phyloP scores from a whole-genome alignment of 495 filamentous ascomycete species.

The Aspergillus heteromorphus region DNA sequence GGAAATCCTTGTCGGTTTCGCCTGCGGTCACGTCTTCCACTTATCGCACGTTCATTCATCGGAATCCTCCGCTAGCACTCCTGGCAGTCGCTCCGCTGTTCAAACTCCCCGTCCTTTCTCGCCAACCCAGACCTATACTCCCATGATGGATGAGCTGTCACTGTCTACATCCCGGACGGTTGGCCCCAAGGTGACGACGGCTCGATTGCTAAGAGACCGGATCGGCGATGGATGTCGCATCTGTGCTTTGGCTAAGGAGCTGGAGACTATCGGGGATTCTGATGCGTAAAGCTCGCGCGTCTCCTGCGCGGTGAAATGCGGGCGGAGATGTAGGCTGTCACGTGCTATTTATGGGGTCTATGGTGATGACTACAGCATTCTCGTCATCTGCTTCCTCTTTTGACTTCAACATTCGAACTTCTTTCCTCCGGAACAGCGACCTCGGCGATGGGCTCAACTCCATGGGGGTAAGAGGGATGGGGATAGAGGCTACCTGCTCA shows the following conservation, averaged over 20 bases:
- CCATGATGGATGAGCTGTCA: conserved; percentile 15
- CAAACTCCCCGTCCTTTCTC: conserved; percentile 27
- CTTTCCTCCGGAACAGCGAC: background rate
- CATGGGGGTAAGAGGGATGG: background rate
- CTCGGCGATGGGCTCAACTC: background rate
- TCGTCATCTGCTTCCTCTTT: background rate
- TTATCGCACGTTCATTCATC: conserved; percentile 64
- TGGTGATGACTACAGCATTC: background rate
- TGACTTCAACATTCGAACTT: background rate
- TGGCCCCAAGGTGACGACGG: conserved; percentile 84
- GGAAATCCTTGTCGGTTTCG: conserved; percentile 82
- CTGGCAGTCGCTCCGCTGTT: conserved; percentile 16
- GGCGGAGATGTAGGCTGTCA: no score
- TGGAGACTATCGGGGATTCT: conserved; percentile 30
- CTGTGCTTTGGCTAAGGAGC: conserved; percentile 44
- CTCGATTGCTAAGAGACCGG: conserved; percentile 66
- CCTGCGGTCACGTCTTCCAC: conserved; percentile 89
- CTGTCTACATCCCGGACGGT: conserved; percentile 53
- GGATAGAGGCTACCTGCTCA: background rate
- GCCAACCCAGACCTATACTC: conserved; percentile 21
- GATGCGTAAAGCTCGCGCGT: conserved; percentile 5
- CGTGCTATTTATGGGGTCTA: background rate
- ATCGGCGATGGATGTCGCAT: conserved; percentile 68
- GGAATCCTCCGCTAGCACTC: conserved; percentile 20
- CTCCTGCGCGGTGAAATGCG: background rate